Evolutionary conservation across 306 rosid genomes (phyloP).

Genomic region (Senna siamea): DNA sequence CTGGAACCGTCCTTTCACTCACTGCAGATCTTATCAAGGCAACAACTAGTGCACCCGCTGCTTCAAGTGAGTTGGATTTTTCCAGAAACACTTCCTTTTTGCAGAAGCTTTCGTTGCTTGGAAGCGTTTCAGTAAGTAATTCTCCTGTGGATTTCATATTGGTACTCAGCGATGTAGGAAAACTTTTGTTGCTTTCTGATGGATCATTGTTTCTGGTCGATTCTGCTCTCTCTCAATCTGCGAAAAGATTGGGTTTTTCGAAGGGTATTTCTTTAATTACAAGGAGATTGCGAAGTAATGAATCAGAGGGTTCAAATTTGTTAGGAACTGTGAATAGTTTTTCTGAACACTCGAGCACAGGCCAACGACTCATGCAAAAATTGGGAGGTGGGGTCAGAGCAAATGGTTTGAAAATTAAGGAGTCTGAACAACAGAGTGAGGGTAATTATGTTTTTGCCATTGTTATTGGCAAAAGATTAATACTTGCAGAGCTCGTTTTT

Average conservation of each 20-base stretch:
- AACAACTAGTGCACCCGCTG: conserved; percentile 9
- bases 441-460: conserved; percentile 63
- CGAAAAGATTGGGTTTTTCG: conserved; percentile 57
- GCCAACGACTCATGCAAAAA: conserved; percentile 72
- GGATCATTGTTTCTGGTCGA: conserved; percentile 76
- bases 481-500: conserved; percentile 70
- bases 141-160: conserved; percentile 55
- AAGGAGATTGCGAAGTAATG: conserved; percentile 56
- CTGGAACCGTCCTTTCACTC: conserved; percentile 71
- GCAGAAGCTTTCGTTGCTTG: conserved; percentile 52
- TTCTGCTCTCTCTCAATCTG: conserved; percentile 54
- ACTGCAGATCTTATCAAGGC: conserved; percentile 44
- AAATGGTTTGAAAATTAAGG: conserved; percentile 71
- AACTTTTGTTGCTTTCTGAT: conserved; percentile 65
- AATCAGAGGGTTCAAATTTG: conserved; percentile 54
- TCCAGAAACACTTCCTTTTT: conserved; percentile 35
- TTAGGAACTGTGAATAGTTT: conserved; percentile 35
- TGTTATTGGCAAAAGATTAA: conserved; percentile 65
- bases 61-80: conserved; percentile 25
- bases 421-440: conserved; percentile 52
- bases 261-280: conserved; percentile 67
- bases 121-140: conserved; percentile 57
- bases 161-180: conserved; percentile 60
- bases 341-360: conserved; percentile 44
- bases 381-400: conserved; percentile 69